phyloP scores from a whole-genome alignment of 2,329 filamentous ascomycete genomes.

The Monosporascus sp. region DNA sequence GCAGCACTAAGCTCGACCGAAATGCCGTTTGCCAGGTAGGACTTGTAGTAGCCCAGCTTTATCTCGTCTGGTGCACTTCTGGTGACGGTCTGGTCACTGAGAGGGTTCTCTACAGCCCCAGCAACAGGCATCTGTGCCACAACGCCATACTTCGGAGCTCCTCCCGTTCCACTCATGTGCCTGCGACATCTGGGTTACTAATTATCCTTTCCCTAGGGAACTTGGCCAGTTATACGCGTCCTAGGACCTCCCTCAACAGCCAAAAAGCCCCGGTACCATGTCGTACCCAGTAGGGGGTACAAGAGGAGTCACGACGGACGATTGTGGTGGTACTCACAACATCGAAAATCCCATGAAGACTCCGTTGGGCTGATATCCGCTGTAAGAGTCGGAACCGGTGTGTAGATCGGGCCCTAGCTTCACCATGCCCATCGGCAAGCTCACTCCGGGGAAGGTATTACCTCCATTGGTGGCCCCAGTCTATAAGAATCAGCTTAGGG shows the following conservation, averaged over 20 bases:
- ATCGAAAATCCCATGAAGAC: slow-evolving; percentile 56
- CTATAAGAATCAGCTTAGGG: slow-evolving; percentile 21
- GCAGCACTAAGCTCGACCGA: slow-evolving; percentile 52
- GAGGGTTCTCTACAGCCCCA: slow-evolving; percentile 45
- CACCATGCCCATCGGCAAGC: slow-evolving; percentile 40
- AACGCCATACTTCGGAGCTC: slow-evolving; percentile 65
- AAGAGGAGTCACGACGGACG: neutral
- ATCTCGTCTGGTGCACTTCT: slow-evolving; percentile 46
- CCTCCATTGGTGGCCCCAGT: slow-evolving; percentile 40
- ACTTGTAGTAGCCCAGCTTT: slow-evolving; percentile 57
- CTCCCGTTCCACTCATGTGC: slow-evolving; percentile 62
- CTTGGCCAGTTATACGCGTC: too few relatives aligned
- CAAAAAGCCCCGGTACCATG: too few relatives aligned
- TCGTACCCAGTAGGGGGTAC: too few relatives aligned
- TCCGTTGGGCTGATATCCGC: slow-evolving; percentile 44
- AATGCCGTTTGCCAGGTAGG: slow-evolving; percentile 49
- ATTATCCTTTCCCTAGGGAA: too few relatives aligned
- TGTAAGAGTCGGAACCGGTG: slow-evolving; percentile 45
- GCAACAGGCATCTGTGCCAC: slow-evolving; percentile 53
- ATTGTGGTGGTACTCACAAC: slow-evolving; percentile 28
- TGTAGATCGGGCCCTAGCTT: slow-evolving; percentile 46
- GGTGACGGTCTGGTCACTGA: slow-evolving; percentile 49
- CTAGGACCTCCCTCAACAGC: too few relatives aligned
- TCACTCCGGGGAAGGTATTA: slow-evolving; percentile 46
- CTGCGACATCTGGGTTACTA: neutral